Percentiles rank a stretch among this genome's conserved stretches.
phyloP scores from a whole-genome alignment of 1,284 basidiomycete species.

The Fomitopsis betulina region DNA sequence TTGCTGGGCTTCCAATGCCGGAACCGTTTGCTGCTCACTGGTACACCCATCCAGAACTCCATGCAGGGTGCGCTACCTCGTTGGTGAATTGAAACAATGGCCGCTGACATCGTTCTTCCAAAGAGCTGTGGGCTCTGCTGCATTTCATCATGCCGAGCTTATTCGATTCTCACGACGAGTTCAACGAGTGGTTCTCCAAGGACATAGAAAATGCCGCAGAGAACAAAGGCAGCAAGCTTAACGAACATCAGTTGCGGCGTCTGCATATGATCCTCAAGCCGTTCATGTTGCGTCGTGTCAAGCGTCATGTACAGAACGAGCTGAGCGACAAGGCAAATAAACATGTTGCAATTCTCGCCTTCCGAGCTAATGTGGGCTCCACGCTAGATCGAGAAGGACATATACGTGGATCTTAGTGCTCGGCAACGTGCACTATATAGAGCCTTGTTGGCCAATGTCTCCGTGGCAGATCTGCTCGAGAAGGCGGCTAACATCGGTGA shows the following conservation, averaged over 20 bases:
- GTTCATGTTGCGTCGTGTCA: constrained; percentile 97
- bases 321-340: constrained; percentile 92
- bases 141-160: constrained; percentile 99
- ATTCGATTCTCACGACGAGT: constrained; percentile 99
- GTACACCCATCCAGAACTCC: constrained; percentile 98
- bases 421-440: constrained; percentile 93
- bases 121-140: constrained; percentile 98
- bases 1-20: constrained; percentile 94
- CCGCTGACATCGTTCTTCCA: background rate
- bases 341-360: background rate
- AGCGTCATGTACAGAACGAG: constrained; percentile 99
- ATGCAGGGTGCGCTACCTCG: constrained; percentile 80
- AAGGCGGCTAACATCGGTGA: constrained; percentile 90
- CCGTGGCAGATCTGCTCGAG: constrained; percentile 90
- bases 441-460: constrained; percentile 88
- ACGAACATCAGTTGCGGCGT: constrained; percentile 93
- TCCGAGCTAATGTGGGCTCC: background rate
- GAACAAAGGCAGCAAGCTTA: constrained; percentile 87
- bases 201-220: constrained; percentile 96
- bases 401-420: constrained; percentile 93
- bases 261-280: constrained; percentile 99
- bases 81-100: too few relatives aligned
- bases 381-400: constrained; percentile 89
- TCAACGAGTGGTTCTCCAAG: constrained; percentile 99
- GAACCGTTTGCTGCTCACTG: constrained; percentile 92